Evolutionary conservation across 2,329 filamentous ascomycete genomes (phyloP).

Genomic region (Sphaerulina populicola): DNA sequence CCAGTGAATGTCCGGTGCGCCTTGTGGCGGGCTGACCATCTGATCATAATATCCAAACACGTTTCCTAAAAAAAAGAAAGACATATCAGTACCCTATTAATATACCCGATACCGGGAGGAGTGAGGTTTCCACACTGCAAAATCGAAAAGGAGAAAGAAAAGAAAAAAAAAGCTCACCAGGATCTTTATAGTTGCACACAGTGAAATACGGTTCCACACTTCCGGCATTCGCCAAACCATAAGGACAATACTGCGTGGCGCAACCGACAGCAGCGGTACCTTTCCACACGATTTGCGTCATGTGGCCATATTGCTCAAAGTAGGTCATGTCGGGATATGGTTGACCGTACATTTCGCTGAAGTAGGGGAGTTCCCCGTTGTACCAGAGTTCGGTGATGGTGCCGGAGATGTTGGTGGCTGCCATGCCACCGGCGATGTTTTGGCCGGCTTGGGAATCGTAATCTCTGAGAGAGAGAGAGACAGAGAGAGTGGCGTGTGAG

Average conservation of each 20-base stretch:
- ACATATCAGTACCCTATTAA: not conserved
- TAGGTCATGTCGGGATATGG: conserved; percentile 50
- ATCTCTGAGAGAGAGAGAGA: conserved; percentile 31
- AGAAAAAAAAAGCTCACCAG: conserved; percentile 50
- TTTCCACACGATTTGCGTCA: conserved; percentile 67
- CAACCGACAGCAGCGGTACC: conserved; percentile 56
- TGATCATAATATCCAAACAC: conserved; percentile 11
- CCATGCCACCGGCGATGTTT: conserved; percentile 70
- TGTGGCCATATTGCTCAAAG: conserved; percentile 64
- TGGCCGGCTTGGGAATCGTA: conserved; percentile 50
- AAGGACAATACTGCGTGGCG: conserved; percentile 48
- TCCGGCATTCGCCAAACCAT: conserved; percentile 42
- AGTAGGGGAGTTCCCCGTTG: conserved; percentile 62
- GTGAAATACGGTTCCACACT: conserved; percentile 54
- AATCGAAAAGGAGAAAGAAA: no score
- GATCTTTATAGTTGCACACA: conserved; percentile 76
- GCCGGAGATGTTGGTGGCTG: conserved; percentile 49
- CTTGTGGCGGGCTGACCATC: conserved; percentile 4
- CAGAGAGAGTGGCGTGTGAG: not conserved
- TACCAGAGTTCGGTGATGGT: conserved; percentile 81
- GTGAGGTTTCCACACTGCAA: not conserved
- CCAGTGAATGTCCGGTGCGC: conserved; percentile 1
- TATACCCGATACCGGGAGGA: no score
- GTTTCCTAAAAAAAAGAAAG: not conserved
- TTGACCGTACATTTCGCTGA: conserved; percentile 48